Conservation (phyloP, 2,329 filamentous ascomycete genomes). For the Apiospora pterosperma region DNA sequence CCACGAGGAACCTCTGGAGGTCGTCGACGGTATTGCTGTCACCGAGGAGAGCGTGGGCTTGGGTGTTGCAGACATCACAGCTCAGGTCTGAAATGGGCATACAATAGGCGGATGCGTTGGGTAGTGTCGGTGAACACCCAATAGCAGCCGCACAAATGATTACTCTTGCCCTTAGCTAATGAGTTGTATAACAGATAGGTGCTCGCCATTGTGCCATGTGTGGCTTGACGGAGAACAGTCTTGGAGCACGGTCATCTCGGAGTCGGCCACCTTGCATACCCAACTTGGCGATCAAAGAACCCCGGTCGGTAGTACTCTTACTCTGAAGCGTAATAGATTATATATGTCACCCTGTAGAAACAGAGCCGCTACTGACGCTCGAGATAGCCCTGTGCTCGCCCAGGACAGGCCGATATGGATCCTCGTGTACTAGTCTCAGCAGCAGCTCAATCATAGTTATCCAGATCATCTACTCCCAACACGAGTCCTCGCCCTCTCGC, state of each 20-base stretch:
- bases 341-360: neutral
- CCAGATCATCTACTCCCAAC: neutral
- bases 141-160: neutral
- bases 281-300: neutral
- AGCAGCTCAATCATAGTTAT: too few species aligned
- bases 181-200: neutral
- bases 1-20: conserved; percentile 39
- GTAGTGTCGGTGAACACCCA: neutral
- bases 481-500: neutral
- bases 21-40: conserved; percentile 51
- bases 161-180: neutral
- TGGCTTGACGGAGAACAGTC: neutral
- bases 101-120: neutral
- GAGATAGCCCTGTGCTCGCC: neutral
- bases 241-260: neutral
- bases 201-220: neutral
- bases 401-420: neutral
- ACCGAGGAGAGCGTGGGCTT: conserved; percentile 53
- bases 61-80: conserved; percentile 42
- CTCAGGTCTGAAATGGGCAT: conserved; percentile 15
- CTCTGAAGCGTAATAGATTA: neutral
- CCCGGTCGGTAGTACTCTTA: neutral
- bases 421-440: neutral
- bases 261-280: neutral
- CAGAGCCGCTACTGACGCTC: neutral